phyloP scores from a whole-genome alignment of 805 yeast species.

The Peterozyma xylosa region DNA sequence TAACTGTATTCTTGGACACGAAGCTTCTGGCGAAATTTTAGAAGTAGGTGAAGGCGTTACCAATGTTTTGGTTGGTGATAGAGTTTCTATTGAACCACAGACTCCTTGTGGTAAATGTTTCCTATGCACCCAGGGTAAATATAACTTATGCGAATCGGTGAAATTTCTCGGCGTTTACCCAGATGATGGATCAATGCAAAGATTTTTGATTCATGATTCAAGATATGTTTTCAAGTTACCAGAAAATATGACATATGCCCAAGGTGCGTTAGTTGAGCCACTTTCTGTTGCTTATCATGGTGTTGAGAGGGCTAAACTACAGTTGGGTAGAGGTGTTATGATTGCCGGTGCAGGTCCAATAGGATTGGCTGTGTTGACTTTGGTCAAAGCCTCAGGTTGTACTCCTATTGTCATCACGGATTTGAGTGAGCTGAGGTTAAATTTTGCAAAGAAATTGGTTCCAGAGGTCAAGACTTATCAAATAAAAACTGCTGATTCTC shows the following conservation, averaged over 20 bases:
- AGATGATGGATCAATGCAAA: slow-evolving; percentile 29
- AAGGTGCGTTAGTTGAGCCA: slow-evolving; percentile 52
- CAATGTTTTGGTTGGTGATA: slow-evolving; percentile 35
- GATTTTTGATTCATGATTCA: slow-evolving; percentile 24
- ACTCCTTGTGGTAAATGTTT: slow-evolving; percentile 37
- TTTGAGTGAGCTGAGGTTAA: slow-evolving; percentile 32
- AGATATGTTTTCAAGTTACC: slow-evolving; percentile 28
- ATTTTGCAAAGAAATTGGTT: slow-evolving; percentile 34
- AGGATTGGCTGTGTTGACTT: slow-evolving; percentile 37
- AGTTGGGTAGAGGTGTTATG: slow-evolving; percentile 37
- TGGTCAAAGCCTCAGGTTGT: slow-evolving; percentile 48
- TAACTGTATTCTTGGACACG: slow-evolving; percentile 35
- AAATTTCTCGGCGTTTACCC: slow-evolving; percentile 29
- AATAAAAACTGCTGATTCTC: slow-evolving; percentile 22
- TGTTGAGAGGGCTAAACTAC: slow-evolving; percentile 37
- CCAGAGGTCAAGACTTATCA: slow-evolving; percentile 39
- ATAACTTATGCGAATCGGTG: slow-evolving; percentile 30
- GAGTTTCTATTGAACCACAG: slow-evolving; percentile 47
- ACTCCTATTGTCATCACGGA: slow-evolving; percentile 44
- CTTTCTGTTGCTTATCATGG: slow-evolving; percentile 49
- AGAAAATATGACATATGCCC: slow-evolving; percentile 35
- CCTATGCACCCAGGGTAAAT: slow-evolving; percentile 29
- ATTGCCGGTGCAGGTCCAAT: slow-evolving; percentile 55
- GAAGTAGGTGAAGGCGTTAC: slow-evolving; percentile 41
- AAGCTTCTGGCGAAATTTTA: slow-evolving; percentile 35